Conservation (phyloP, 2,329 filamentous ascomycete species). For the Beauveria pseudobassiana region DNA sequence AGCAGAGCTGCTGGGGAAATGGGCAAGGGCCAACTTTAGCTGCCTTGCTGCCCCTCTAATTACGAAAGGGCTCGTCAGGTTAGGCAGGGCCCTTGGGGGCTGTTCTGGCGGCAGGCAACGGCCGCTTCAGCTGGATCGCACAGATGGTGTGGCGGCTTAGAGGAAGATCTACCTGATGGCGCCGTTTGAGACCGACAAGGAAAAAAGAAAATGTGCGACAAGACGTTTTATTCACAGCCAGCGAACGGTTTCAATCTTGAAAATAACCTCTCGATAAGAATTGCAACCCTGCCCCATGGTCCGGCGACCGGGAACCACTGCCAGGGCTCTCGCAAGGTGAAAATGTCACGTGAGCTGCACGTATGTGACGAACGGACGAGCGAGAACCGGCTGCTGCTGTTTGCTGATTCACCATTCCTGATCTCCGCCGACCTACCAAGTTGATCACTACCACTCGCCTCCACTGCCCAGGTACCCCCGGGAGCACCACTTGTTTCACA, state of each 20-base stretch:
- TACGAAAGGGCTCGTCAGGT: background rate
- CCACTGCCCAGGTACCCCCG: no score
- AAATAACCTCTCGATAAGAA: background rate
- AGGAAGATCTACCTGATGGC: background rate
- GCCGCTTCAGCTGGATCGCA: background rate
- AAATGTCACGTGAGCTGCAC: background rate
- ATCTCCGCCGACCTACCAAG: no score
- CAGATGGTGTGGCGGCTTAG: background rate
- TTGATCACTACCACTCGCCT: no score
- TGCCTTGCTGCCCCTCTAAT: no score
- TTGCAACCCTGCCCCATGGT: background rate
- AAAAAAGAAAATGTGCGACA: background rate
- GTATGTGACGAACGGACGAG: background rate
- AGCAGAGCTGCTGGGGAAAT: background rate
- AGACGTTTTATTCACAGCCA: background rate
- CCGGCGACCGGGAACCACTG: background rate
- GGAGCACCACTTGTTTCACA: no score
- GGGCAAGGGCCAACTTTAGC: no score
- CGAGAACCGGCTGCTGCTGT: background rate
- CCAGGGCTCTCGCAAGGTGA: constrained; percentile 1
- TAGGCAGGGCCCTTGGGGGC: background rate
- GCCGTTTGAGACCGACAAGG: background rate
- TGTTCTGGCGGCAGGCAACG: background rate
- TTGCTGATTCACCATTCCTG: no score
- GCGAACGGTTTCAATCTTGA: background rate